Evolutionary conservation across 2,329 filamentous ascomycete genomes (phyloP), one percentile per base, ranked within the genome.

Genomic region (Aspergillus brasiliensis): DNA sequence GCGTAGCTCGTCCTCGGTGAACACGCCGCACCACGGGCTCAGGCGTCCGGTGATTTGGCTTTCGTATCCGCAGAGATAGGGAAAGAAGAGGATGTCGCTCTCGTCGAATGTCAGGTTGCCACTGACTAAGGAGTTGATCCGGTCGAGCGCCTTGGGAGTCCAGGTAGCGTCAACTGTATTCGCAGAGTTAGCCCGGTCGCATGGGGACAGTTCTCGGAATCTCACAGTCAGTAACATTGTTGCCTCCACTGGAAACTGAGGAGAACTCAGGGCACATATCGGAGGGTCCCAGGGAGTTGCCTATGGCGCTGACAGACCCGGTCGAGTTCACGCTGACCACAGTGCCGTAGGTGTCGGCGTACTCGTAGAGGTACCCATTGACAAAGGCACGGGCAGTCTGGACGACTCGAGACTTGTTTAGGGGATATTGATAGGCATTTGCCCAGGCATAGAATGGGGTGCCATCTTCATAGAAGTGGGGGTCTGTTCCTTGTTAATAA

Each of bases 1-100:
- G 28, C 82, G 77, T 57, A 88, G 79, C 71, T 91, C 88, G 2
- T 84, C 77, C 34, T 87, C 78, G 3, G 82, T 86, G 66, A 89
- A 87, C 15, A 88, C 78, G 53, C 78, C 77, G 69, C 88, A 90
- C 78, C 85, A 90, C 0, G 86, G 84, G 4, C 85, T 88, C 3
- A 84, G 71, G 2, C 75, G 76, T 1, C 88, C 87, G 0, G 80
- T 85, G 63, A 90, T 89, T 67, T 90, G 88, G 3, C 83, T 86
- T 67, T 91, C 88, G 60, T 88, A 91, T 3, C 86, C 88, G 65
- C 88, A 91, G n/a, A 90, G 79, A 65, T 90, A 89, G 0, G 87
- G 86, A 52, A 90, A 86, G 47, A 83, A 81, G 7, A 76, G 78
- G 44, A 87, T 77, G 59, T 89, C 85, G 1, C 72, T 74, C 31